These are phyloP conservation scores for Obelidium mucronatum DNA, from an alignment of 192 early-diverging fungal species.

Conservation along the genomic window DNA sequence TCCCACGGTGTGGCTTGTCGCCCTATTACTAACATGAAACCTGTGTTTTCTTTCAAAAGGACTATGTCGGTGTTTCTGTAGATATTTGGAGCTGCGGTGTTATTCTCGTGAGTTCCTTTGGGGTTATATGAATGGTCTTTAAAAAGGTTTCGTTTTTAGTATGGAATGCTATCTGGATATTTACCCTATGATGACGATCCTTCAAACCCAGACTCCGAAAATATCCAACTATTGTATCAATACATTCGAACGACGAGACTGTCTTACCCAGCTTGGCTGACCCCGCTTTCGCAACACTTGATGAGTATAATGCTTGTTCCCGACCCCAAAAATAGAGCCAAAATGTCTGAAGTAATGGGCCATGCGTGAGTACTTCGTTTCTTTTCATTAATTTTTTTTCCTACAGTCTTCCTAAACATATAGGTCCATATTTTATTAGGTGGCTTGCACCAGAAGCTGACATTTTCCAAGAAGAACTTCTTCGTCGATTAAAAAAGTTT, in stretches of 20 bases:
- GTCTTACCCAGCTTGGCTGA: conserved; percentile 48
- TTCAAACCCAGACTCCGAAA: conserved; percentile 62
- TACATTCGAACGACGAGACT: conserved; percentile 66
- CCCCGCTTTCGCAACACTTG: conserved; percentile 42
- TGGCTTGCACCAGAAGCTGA: conserved; percentile 47
- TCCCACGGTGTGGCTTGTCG: background rate
- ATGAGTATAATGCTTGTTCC: conserved; percentile 59
- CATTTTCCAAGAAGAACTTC: conserved; percentile 44
- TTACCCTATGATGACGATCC: conserved; percentile 70
- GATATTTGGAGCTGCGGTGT: conserved; percentile 99
- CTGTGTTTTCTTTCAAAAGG: conserved; percentile 43
- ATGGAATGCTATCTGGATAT: conserved; percentile 67
- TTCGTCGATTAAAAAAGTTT: conserved; percentile 11
- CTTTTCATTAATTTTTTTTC: too few species aligned
- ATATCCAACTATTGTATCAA: conserved; percentile 65
- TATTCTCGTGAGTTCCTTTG: conserved; percentile 63
- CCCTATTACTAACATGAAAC: background rate
- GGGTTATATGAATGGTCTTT: background rate
- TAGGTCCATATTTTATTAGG: background rate
- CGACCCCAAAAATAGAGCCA: conserved; percentile 55
- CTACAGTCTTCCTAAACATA: background rate
- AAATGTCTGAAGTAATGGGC: conserved; percentile 59
- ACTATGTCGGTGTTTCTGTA: conserved; percentile 93
- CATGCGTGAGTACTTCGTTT: conserved; percentile 42
- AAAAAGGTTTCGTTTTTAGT: conserved; percentile 16